Base-by-base conservation (phyloP, 2,329 filamentous ascomycete species). In the Helotiales sp. region DNA sequence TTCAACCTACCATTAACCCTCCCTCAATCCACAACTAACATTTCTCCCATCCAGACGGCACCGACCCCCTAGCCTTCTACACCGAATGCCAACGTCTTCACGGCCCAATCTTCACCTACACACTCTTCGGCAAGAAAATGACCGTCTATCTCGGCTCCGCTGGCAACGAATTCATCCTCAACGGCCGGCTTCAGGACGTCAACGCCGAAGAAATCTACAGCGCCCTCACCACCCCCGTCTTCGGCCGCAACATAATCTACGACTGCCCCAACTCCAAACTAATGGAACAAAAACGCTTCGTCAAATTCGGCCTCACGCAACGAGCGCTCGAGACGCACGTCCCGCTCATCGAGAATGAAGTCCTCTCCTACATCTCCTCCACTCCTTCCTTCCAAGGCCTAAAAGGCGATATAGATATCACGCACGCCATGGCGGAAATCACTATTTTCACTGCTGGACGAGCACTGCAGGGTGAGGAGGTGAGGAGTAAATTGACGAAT, bases 131-230 rank as follows among this genome's bases (percentile, higher is more conserved):
- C 75, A 93, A 90, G 83, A 93, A 93, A 81, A 94, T 91, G 61
- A 96, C 93, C 3, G 93, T 96, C 49, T 93, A 88, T 73, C 82
- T 96, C 69, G 92, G 93, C 61, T 89, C 90, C 22, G 86, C 89
- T 72, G 93, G 93, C 72, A 96, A 96, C 79, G 92, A 96, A 72
- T 96, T 96, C 79, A 93, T 96, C 71, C 84, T 96, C 72, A 96
- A 96, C 77, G 93, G 91, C 77, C 96, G 94, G 82, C 85, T 93
- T 75, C 91, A 91, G 81, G 92, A 96, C 75, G 89, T 96, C 74
- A 93, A 90, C 77, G 93, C 93, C 37, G 93, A 96, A 80, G 93
- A 96, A 75, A 91, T 96, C 71, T 96, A 96, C 86, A 20, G 45
- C 6, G 20, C n/a, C 7, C 45, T 49, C 7, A 49, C 50, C 3